Evolutionary conservation across 2,329 filamentous ascomycete genomes (phyloP).

Genomic region (Achaetomium macrosporum): DNA sequence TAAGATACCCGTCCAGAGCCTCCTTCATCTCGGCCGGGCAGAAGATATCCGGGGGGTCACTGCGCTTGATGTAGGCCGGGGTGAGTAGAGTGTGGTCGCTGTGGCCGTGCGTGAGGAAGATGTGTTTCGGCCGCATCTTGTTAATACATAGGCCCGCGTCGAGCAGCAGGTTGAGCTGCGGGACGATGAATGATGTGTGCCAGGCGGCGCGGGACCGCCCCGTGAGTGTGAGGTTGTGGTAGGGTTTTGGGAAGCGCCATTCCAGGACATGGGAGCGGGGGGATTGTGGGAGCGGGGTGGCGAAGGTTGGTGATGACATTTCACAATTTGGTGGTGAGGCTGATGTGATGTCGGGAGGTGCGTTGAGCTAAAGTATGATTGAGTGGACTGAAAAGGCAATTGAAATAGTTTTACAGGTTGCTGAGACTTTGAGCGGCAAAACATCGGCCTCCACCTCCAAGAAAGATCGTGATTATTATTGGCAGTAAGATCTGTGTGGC

Average conservation of each 20-base stretch:
- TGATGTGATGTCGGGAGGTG: background rate
- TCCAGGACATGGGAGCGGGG: conserved; percentile 40
- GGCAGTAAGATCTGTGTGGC: too few relatives aligned
- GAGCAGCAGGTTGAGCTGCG: conserved; percentile 44
- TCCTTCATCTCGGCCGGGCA: conserved; percentile 37
- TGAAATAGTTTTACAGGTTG: background rate
- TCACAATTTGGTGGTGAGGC: background rate
- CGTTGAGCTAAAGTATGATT: background rate
- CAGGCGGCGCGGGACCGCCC: conserved; percentile 45
- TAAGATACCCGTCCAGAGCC: conserved; percentile 36
- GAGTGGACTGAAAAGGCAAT: too few relatives aligned
- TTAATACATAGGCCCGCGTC: conserved; percentile 44
- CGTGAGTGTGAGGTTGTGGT: conserved; percentile 38
- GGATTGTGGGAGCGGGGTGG: conserved; percentile 40
- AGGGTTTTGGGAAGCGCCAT: conserved; percentile 40
- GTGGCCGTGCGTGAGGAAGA: conserved; percentile 47
- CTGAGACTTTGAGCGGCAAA: background rate
- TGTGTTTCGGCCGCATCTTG: conserved; percentile 41
- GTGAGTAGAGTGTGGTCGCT: conserved; percentile 41
- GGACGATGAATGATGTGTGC: conserved; percentile 47
- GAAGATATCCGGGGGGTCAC: conserved; percentile 41
- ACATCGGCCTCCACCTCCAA: background rate
- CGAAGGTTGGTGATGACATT: conserved; percentile 29
- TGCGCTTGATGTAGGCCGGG: conserved; percentile 39
- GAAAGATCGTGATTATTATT: too few relatives aligned